Base-by-base conservation (phyloP, 192 early-diverging fungal species). In the Thamnidium elegans region DNA sequence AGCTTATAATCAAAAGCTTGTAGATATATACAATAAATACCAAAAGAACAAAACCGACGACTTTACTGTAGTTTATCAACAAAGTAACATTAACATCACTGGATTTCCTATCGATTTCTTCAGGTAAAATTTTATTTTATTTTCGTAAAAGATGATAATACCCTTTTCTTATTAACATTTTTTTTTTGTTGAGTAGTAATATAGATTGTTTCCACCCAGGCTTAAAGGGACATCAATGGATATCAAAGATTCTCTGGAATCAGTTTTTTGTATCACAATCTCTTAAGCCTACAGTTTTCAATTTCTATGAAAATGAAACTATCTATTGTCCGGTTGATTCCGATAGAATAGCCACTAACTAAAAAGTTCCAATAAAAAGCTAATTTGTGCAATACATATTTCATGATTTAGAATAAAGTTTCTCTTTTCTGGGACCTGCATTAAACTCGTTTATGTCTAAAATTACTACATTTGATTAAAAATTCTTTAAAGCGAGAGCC, bases 51-150 rank as follows among this genome's bases (percentile, higher is more conserved):
- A 44, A 5, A 11, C 20, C 1, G 20, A 23, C 7, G 21, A 60
- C 11, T 60, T 60, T 60, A 30, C 58, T n/a, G 58, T 60, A 23
- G 44, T 60, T 3, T 60, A 60, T 46, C 58, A 60, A 45, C 21
- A 43, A 1, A n/a, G 14, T 46, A 46, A 60, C n/a, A 46, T 60
- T 21, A 60, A 60, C 14, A 46, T 60, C 14, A 30, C 44, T 46
- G 44, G 58, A 14, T 60, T 45, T 23, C 58, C 58, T n/a, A 26
- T 60, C 9, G 23, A 44, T 8, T 43, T 45, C 21, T 46, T 60
- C 20, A 60, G 58, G 58, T 60, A 60, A 26, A 26, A 3, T 26
- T 26, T 26, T 26, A 26, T 26, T 26, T 26, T 26, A 26, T 26
- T 26, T 26, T 26, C 26, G 3, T 26, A 26, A 26, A 26, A 26